Base-by-base conservation (phyloP, 177 flowering plant species). In the Vitis hybrid region DNA sequence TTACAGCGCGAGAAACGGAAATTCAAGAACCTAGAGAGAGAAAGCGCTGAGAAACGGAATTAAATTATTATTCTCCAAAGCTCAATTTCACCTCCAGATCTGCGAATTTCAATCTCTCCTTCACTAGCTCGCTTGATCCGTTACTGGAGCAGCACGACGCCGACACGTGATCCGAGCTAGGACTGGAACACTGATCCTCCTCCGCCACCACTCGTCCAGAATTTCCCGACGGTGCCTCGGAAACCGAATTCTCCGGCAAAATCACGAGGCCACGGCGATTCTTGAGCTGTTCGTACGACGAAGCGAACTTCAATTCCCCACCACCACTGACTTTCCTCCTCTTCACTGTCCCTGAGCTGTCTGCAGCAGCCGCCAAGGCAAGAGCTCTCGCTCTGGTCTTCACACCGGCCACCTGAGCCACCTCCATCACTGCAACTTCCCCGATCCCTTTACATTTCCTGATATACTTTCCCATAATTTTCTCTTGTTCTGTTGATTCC, bases 31-130 rank as follows among this genome's bases (percentile, higher is more conserved):
- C 48, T 11, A 21, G 18, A 61, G 59, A 57, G 55, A 35, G n/a
- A 35, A 11, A 69, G 62, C 15, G 8, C 11, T 10, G 35, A 5
- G 13, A 12, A 27, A 59, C 30, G 12, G 32, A 35, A 52, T 10
- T 57, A 35, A 56, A 66, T 19, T 55, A 30, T 51, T 52, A 40
- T 40, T 40, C 46, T 40, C 46, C 6, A 40, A 40, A 40, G 46
- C 46, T 40, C 46, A 40, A 30, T 10, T 10, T 72, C 62, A 85
- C 89, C 91, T 85, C 81, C 76, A 80, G 87, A 85, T 85, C 93
- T 65, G 63, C 61, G 52, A 80, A 78, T 74, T 80, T 67, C 79
- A 71, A 30, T 30, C 52, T 60, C 51, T 73, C 73, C 10, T 60
- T 56, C 16, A 59, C 74, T 18, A 61, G 62, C 60, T 78, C 81